phyloP scores from a whole-genome alignment of 2,329 filamentous ascomycete species.

The Diaporthe batatas region DNA sequence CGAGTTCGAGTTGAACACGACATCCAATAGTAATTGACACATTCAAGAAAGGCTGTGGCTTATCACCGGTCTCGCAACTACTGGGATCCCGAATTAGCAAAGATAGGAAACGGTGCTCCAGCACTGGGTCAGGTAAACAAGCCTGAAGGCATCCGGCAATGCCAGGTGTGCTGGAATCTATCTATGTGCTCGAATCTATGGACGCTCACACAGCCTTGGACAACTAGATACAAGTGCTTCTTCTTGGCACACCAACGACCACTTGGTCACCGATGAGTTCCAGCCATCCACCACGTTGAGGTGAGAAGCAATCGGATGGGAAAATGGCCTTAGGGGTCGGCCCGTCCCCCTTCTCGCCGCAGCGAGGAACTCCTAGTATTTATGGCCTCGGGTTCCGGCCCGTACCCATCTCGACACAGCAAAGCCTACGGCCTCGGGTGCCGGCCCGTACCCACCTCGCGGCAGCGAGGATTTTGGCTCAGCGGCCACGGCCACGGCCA shows the following conservation, averaged over 20 bases:
- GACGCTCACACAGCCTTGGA: neutral
- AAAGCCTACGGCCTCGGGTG: too few species aligned
- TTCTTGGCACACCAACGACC: slow-evolving; percentile 9
- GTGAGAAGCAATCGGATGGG: slow-evolving; percentile 27
- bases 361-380: neutral
- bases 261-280: slow-evolving; percentile 16
- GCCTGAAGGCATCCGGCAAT: neutral
- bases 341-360: neutral
- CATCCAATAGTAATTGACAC: neutral
- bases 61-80: neutral
- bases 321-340: neutral
- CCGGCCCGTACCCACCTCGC: too few species aligned
- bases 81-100: neutral
- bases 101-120: neutral
- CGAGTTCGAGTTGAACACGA: neutral
- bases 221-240: neutral
- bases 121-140: neutral
- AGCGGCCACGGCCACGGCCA: too few species aligned
- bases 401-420: too few species aligned
- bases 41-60: neutral
- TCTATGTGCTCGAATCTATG: neutral
- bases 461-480: too few species aligned
- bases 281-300: slow-evolving; percentile 25
- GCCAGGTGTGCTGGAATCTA: neutral
- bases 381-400: too few species aligned